phyloP scores from a whole-genome alignment of 768 basidiomycete species.

The Termitomyces sp. region DNA sequence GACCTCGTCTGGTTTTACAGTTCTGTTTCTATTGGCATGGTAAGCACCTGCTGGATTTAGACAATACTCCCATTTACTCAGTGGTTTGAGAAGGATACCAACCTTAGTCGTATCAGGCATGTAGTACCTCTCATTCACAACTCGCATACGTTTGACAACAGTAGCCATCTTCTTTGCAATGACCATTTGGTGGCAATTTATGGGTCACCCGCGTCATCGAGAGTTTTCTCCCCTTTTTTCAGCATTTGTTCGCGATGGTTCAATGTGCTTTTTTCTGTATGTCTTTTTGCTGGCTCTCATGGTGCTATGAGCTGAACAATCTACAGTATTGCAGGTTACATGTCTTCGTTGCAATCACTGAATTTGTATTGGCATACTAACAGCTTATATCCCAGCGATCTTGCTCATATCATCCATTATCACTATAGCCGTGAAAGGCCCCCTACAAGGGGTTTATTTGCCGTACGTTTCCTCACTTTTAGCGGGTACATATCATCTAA shows the following conservation, averaged over 20 bases:
- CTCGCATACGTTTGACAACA: background rate
- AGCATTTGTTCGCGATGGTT: constrained; percentile 5
- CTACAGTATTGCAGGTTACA: background rate
- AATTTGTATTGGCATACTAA: background rate
- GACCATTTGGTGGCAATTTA: constrained; percentile 8
- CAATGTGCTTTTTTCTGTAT: background rate
- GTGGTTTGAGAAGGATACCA: background rate
- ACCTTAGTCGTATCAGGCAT: background rate
- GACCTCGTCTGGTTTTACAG: background rate
- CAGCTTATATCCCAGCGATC: background rate
- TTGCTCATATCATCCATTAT: background rate
- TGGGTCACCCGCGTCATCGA: background rate
- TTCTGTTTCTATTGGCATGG: background rate
- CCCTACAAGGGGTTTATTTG: background rate
- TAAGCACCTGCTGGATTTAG: background rate
- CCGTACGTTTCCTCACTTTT: background rate
- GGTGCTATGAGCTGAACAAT: background rate
- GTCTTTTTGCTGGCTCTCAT: background rate
- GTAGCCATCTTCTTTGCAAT: constrained; percentile 7
- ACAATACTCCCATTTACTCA: background rate
- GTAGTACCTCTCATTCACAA: background rate
- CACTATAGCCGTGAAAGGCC: background rate
- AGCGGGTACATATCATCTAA: background rate
- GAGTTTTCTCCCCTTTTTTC: background rate
- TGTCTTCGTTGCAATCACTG: background rate